Evolutionary conservation across 257 asterid species (phyloP), one percentile per base, ranked within the genome.

Genomic region (Solanum phureja): DNA sequence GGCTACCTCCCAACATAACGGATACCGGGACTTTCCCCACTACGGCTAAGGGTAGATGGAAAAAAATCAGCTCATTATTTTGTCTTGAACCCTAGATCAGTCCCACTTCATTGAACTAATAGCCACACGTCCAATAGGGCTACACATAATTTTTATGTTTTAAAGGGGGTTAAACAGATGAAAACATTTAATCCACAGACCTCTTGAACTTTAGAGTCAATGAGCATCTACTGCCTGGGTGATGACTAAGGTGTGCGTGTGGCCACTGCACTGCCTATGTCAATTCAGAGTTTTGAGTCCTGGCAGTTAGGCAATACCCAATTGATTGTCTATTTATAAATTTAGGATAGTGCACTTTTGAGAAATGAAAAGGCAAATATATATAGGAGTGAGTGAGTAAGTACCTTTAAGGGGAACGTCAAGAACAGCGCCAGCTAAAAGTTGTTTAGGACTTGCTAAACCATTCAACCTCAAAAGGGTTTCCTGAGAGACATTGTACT

Each of bases 341-440:
- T 37, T 37, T 37, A 37, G 40, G 42, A 38, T 38, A 38, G 42
- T 31, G 33, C 33, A 31, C 3, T 31, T 31, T 31, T 31, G 33
- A 31, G 33, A 44, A 11, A 42, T 10, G 46, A 42, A 42, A 42
- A 11, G 46, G 46, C 46, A 10, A 42, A 31, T 31, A 31, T 31
- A 31, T 31, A 31, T 31, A 31, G 33, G 33, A 31, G 33, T 31
- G 37, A 35, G 37, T 35, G 37, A 35, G 37, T 35, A 1, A 58
- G 24, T 88, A 95, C 98, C 95, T 94, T 86, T 93, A 52, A 96
- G 96, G 13, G 99, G 99, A 79, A 96, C 93, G 91, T 96, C 98
- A 84, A 95, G 92, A 74, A 94, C 90, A 60, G 91, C 90, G 71
- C 87, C 94, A 13, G 98, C 98, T 11, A 12, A 0, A 73, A 95